Base-by-base conservation (phyloP, 1,284 basidiomycete genomes). In the Naganishia cerealis region DNA sequence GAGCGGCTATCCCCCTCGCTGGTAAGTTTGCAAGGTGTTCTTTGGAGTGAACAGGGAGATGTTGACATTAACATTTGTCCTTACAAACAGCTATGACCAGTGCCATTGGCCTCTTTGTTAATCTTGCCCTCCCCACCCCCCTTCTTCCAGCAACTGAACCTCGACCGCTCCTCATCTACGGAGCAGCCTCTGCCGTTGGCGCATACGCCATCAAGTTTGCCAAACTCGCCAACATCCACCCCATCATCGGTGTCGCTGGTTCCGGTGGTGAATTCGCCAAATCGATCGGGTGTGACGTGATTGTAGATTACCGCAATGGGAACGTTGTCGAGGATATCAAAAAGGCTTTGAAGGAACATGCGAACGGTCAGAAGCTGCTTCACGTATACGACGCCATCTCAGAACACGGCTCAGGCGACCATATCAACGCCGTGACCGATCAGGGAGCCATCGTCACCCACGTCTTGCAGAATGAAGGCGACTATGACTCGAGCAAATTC, bases 131-230 rank as follows among this genome's bases (percentile, higher is more conserved):
- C 1, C 70, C 70, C 10, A 58, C 63, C 8, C 70, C 71, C n/a
- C 61, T 69, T 13, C 61, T 48, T 56, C 70, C 70, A 6, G 70
- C 71, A 18, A 67, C 61, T 1, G 50, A 59, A 29, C 61, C 66
- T 26, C 62, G 56, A 1, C 70, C 71, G 12, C 57, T 72, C 36
- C 36, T 72, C 18, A 53, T 72, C 18, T 72, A 71, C 50, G 70
- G 72, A 42, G 70, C 63, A 36, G 68, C 72, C 2, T 65, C 68
- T 29, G 66, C 68, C 10, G 70, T 72, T 18, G 72, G 72, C 12
- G 70, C 68, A 6, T 71, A 62, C 56, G 70, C 68, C n/a, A 69
- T 72, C 63, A 69, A 72, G 56, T 69, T 71, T 50, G 72, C 71
- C 48, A 61, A 58, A 55, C 57, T 69, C 21, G 65, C 69, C 67